phyloP scores from a whole-genome alignment of 2,329 filamentous ascomycete species.

The Fusarium drepaniforme region DNA sequence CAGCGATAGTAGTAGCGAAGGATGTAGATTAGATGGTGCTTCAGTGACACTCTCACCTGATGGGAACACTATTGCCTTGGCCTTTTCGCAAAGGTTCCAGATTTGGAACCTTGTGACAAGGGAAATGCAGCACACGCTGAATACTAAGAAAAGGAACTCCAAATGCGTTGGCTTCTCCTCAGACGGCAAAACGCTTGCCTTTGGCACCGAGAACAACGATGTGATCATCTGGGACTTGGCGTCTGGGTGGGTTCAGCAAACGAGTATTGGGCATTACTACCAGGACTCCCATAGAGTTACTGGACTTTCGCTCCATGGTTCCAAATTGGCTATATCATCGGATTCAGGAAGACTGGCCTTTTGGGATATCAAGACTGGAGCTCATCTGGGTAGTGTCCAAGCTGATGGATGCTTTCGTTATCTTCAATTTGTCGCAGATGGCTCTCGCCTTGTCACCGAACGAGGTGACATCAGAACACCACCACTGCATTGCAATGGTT shows the following conservation, averaged over 20 bases:
- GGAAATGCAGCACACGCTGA: neutral
- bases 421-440: neutral
- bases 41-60: neutral
- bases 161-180: neutral
- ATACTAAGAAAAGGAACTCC: accelerated
- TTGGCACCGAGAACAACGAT: neutral
- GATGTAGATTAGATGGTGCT: too few species aligned
- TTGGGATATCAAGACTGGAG: neutral
- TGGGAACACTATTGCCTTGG: neutral
- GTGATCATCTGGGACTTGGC: neutral
- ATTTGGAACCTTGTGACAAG: neutral
- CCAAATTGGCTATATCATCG: neutral
- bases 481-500: neutral
- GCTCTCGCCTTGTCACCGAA: neutral
- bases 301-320: neutral
- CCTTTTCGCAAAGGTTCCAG: neutral
- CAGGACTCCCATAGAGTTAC: too few species aligned
- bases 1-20: too few species aligned
- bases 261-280: neutral
- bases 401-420: neutral
- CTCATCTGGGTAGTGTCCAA: neutral
- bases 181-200: neutral
- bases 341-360: neutral
- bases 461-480: neutral
- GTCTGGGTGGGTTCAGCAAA: neutral